These are phyloP conservation scores for Fusarium newnesense DNA, from an alignment of 2,329 filamentous ascomycete genomes.

Conservation along the genomic window DNA sequence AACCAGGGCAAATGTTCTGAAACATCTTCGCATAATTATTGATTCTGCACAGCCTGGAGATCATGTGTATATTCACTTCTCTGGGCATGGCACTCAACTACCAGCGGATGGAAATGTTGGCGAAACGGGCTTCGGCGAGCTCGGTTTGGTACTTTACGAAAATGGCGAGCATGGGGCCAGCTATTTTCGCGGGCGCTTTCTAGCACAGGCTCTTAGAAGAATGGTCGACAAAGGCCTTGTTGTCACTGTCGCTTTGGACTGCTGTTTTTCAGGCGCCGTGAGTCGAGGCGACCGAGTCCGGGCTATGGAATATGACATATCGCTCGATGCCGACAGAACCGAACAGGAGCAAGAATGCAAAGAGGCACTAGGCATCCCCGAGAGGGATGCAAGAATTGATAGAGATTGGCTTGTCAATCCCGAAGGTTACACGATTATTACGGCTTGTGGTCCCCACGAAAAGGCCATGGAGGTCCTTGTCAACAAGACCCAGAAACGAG, in stretches of 20 bases:
- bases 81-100: not conserved
- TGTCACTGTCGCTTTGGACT: not conserved
- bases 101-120: rapidly evolving
- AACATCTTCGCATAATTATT: not conserved
- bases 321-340: rapidly evolving
- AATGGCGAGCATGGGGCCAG: not conserved
- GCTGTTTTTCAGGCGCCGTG: not conserved
- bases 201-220: not conserved
- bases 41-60: not conserved
- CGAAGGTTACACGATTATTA: rapidly evolving
- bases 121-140: not conserved
- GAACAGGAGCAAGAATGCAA: not conserved
- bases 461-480: not conserved
- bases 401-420: not conserved
- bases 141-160: rapidly evolving
- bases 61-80: not conserved
- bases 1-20: not conserved
- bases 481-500: not conserved
- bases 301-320: not conserved
- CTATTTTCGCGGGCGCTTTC: not conserved
- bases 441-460: not conserved
- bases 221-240: not conserved
- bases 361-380: rapidly evolving
- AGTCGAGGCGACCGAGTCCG: not conserved
- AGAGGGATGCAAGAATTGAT: rapidly evolving